Base-by-base conservation (phyloP, 768 basidiomycete genomes). In the Amanita exitialis region DNA sequence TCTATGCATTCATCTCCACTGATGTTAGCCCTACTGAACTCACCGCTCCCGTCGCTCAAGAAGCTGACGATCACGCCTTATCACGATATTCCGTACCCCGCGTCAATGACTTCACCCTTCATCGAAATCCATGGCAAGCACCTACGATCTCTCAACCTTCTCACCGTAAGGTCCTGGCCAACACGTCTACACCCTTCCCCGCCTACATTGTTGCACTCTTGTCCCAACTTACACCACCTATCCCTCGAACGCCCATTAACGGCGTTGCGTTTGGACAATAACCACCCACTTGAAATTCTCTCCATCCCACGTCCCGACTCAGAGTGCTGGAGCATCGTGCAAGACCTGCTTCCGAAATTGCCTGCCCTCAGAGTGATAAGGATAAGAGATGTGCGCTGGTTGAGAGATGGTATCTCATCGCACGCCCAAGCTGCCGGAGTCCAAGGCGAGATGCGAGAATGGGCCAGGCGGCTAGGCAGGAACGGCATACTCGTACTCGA, bases 381-480 rank as follows among this genome's bases (percentile, higher is more conserved):
- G 13, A 71, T 75, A 13, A 70, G 85, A 53, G 86, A 89, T 56
- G 74, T 87, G 15, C 78, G 78, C 28, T 90, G 88, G 86, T 64
- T 90, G 32, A 68, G 81, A 49, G 74, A 73, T 47, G 88, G 86
- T 0, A 74, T 90, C 63, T 79, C 75, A 6, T 66, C 65, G 0
- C 71, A 74, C 53, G 89, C 89, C 21, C 80, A 78, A 56, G 79
- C 76, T 55, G 77, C 88, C 6, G 89, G 89, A 6, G 76, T 88
- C 12, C 88, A 90, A 64, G 89, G 87, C 38, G 84, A 88, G 62
- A 82, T 91, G 79, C 69, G 72, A 55, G 76, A 80, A 51, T 91
- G 89, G 89, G 73, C 73, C 53, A 72, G 76, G 43, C 74, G 82
- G 47, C 69, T 91, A 28, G 68, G 67, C 9, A 70, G 79, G 50